Evolutionary conservation across 768 basidiomycete species (phyloP).

Genomic region (Amanita pallidorosea): DNA sequence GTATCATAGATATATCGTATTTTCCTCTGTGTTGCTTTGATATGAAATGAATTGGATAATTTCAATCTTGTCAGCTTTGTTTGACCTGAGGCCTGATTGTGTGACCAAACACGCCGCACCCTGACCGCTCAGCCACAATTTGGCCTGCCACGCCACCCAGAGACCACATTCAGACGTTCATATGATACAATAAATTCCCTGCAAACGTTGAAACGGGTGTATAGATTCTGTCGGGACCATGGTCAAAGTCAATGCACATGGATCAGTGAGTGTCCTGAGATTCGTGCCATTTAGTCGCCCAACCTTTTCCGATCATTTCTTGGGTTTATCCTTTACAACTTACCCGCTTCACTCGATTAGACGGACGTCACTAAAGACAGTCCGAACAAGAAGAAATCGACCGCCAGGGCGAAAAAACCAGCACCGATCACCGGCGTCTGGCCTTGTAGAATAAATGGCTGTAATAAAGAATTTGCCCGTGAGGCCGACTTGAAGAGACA

Average conservation of each 20-base stretch:
- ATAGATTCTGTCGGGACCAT: constrained; percentile 7
- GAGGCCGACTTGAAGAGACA: constrained; percentile 78
- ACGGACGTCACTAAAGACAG: constrained; percentile 18
- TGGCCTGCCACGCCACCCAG: constrained; percentile 2
- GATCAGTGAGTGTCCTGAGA: constrained; percentile 14
- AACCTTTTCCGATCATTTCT: constrained; percentile 4
- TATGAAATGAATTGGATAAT: constrained; percentile 3
- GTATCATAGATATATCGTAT: constrained; percentile 4
- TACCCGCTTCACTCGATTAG: constrained; percentile 9
- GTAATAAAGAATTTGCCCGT: constrained; percentile 72
- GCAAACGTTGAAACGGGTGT: neutral
- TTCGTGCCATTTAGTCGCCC: constrained; percentile 8
- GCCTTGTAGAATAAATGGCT: constrained; percentile 77
- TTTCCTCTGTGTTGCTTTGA: neutral
- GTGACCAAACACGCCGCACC: constrained; percentile 5
- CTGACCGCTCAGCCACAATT: constrained; percentile 6
- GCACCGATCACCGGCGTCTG: constrained; percentile 42
- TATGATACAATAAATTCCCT: constrained; percentile 4
- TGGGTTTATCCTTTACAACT: neutral
- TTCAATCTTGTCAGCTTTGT: neutral
- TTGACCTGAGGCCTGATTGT: neutral
- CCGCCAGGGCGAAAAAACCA: constrained; percentile 32
- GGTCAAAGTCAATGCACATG: constrained; percentile 15
- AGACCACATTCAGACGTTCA: neutral
- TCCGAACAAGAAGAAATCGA: constrained; percentile 13